Percentiles rank a stretch among this genome's conserved stretches.
Conservation (phyloP, 23 red algal genomes). For the Gracilaria vermiculophylla region DNA sequence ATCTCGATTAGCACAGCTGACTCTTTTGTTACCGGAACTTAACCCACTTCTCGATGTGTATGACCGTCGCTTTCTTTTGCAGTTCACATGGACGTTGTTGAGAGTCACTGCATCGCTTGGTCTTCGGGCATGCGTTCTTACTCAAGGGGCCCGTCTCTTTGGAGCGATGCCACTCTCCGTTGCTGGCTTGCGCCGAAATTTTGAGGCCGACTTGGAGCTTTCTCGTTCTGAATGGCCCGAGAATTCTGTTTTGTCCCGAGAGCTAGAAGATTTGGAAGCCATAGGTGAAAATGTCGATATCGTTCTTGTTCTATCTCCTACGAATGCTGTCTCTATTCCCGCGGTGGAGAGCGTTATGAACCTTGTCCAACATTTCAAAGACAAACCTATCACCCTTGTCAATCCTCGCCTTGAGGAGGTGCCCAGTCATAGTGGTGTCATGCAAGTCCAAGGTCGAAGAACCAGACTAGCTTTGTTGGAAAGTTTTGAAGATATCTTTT, state of each 20-base stretch:
- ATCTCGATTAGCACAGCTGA: conserved; percentile 18
- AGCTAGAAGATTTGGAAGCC: conserved; percentile 35
- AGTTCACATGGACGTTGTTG: conserved; percentile 57
- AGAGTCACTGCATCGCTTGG: conserved; percentile 7
- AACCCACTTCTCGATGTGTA: conserved; percentile 84
- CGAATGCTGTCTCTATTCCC: conserved; percentile 74
- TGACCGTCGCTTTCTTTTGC: conserved; percentile 87
- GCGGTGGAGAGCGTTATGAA: conserved; percentile 39
- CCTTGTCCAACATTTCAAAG: neutral
- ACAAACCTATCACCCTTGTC: conserved; percentile 61
- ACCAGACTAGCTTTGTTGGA: conserved; percentile 69
- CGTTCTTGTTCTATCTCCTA: conserved; percentile 74
- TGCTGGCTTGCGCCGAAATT: conserved; percentile 69
- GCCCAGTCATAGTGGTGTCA: conserved; percentile 73
- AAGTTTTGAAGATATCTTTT: conserved; percentile 37
- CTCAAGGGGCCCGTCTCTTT: conserved; percentile 58
- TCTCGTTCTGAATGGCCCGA: conserved; percentile 59
- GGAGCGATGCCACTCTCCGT: conserved; percentile 86
- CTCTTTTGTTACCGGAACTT: conserved; percentile 80
- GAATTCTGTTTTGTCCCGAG: conserved; percentile 31
- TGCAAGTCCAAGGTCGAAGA: conserved; percentile 69
- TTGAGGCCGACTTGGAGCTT: conserved; percentile 67
- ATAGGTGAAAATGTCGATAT: conserved; percentile 55
- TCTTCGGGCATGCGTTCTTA: conserved; percentile 44
- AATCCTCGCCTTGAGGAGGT: conserved; percentile 82